Conservation (phyloP, 495 filamentous ascomycete species). For the Neurospora tetrasperma region DNA sequence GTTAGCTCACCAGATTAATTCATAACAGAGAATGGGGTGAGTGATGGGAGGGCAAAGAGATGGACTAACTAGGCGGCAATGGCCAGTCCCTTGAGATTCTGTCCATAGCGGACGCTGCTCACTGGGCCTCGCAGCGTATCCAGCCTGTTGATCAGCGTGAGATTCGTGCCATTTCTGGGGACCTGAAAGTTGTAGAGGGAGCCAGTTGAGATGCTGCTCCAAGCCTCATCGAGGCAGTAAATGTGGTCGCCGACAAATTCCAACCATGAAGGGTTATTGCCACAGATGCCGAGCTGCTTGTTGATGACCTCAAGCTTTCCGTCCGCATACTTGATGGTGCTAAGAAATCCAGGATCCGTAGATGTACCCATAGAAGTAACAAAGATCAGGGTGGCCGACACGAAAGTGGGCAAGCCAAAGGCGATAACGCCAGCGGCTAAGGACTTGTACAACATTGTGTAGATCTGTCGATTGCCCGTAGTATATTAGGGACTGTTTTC, state of each 20-base stretch:
- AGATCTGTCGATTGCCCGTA: not conserved
- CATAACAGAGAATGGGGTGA: not conserved
- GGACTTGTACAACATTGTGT: constrained; percentile 5
- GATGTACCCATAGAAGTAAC: constrained; percentile 49
- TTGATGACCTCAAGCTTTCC: constrained; percentile 1
- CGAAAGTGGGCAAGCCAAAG: constrained; percentile 22
- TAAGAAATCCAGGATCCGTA: constrained; percentile 28
- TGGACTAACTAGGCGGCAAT: constrained; percentile 40
- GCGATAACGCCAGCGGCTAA: constrained; percentile 9
- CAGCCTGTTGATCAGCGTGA: constrained; percentile 27
- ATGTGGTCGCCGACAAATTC: constrained; percentile 37
- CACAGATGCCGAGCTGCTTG: constrained; percentile 24
- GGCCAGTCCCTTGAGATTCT: constrained; percentile 29
- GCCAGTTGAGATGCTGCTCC: constrained; percentile 3
- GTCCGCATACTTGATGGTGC: constrained; percentile 5
- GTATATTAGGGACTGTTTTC: not conserved
- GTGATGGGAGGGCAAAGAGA: not conserved
- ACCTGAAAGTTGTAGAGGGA: constrained; percentile 32
- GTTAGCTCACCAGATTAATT: not conserved
- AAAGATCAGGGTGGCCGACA: constrained; percentile 39
- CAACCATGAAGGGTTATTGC: constrained; percentile 49
- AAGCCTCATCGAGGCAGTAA: constrained; percentile 53
- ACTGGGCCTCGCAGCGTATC: constrained; percentile 33
- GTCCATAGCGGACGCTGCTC: constrained; percentile 33
- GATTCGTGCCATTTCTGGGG: constrained; percentile 16